phyloP scores from a whole-genome alignment of 148 eudicot genomes.

The Arctostaphylos glauca region DNA sequence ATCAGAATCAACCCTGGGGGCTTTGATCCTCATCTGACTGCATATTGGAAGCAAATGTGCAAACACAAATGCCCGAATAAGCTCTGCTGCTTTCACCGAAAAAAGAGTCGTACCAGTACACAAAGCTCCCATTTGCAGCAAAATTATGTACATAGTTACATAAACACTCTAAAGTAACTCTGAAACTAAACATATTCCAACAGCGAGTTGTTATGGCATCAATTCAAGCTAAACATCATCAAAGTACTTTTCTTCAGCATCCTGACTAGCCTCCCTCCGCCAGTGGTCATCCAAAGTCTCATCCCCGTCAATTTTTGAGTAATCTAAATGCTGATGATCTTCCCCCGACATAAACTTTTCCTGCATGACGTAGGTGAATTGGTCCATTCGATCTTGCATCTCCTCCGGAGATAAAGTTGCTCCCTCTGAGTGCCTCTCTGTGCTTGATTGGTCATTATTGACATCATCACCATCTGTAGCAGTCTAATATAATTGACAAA shows the following conservation, averaged over 20 bases:
- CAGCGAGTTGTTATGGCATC: neutral
- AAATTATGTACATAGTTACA: conserved; percentile 3
- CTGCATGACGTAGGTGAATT: conserved; percentile 75
- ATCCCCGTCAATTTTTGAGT: conserved; percentile 76
- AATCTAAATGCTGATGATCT: conserved; percentile 78
- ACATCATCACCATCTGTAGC: neutral
- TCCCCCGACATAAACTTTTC: conserved; percentile 84
- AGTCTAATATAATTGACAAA: conserved; percentile 4
- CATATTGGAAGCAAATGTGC: neutral
- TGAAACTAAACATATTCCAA: neutral
- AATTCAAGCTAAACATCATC: conserved; percentile 48
- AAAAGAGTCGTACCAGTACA: neutral
- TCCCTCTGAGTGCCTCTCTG: conserved; percentile 25
- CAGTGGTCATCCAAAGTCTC: conserved; percentile 93
- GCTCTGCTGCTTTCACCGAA: neutral
- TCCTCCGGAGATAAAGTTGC: conserved; percentile 52
- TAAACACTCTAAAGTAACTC: neutral
- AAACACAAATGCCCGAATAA: neutral
- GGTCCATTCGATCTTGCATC: conserved; percentile 85
- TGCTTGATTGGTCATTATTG: conserved; percentile 19
- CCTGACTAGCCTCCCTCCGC: conserved; percentile 78
- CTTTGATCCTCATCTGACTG: neutral
- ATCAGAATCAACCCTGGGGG: neutral
- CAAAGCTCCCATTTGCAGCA: neutral
- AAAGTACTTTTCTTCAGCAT: conserved; percentile 93